Evolutionary conservation across 345 rosid genomes (phyloP), one percentile per base, ranked within the genome.

Genomic region (Citrus trifoliata): DNA sequence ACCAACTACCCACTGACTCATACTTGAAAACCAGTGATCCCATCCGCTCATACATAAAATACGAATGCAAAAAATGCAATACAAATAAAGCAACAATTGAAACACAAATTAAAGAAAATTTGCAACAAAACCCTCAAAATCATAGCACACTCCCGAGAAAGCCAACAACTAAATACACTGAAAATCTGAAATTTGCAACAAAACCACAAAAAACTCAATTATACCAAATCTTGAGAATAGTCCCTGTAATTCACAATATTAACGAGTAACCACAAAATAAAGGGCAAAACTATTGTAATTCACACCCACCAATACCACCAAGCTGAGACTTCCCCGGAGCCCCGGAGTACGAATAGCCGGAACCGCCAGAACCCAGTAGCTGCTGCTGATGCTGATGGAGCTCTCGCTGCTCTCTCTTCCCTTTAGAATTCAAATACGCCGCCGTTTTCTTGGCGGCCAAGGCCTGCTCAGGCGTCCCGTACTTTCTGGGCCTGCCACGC

Each of bases 401-500:
- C 72, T 80, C 72, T 25, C 67, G 79, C 55, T 82, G 89, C 55
- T 86, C 88, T 62, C 86, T 82, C 84, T 85, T 77, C 70, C 85
- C 90, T 78, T 85, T 86, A 2, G 87, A 84, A 75, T 80, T 82
- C 0, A 86, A 84, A 63, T 88, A 85, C 33, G 92, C 81, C 3
- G 95, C 93, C 82, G 91, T 83, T 82, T 89, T 93, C 91, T 89
- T 95, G 12, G 98, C 99, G 2, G 97, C 97, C 73, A 92, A 62
- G 64, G 97, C 99, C 76, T 89, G 95, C 56, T 95, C 98, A 19
- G 94, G 98, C 25, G 99, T 95, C 2, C 89, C 98, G 74, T 96
- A 94, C 95, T 96, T 96, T 86, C 99, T 85, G 9, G 98, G 99
- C 60, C 99, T 82, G 4, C 99, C 99, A 28, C 99, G 85, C 92